A percentile compares a stretch with the other conserved stretches of the same genome.
Evolutionary conservation across 2,329 filamentous ascomycete species (phyloP).

Genomic region (Botrytis deweyae): DNA sequence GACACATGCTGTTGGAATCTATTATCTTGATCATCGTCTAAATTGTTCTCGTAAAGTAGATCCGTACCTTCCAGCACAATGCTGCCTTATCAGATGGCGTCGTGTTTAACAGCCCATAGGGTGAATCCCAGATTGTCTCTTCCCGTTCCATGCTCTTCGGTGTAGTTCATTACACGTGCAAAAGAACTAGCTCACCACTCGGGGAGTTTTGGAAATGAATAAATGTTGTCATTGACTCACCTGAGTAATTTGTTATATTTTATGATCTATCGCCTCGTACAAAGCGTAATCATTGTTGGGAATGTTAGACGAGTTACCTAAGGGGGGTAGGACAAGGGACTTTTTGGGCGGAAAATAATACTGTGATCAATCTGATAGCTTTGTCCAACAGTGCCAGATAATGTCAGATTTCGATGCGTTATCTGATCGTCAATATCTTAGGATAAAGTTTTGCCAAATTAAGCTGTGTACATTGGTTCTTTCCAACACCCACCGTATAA

Average conservation of each 20-base stretch:
- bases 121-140: background rate
- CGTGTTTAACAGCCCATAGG: background rate
- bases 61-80: background rate
- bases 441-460: background rate
- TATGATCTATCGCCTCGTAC: slow-evolving; percentile 13
- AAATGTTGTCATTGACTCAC: slow-evolving; percentile 15
- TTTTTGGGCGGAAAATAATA: background rate
- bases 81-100: background rate
- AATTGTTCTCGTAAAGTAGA: background rate
- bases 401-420: background rate
- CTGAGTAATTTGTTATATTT: slow-evolving; percentile 9
- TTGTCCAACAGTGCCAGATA: background rate
- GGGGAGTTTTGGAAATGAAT: background rate
- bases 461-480: background rate
- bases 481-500: background rate
- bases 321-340: slow-evolving; percentile 9
- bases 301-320: slow-evolving; percentile 6
- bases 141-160: background rate
- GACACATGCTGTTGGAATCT: background rate
- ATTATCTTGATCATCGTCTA: background rate
- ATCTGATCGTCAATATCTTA: background rate
- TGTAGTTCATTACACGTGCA: slow-evolving; percentile 9
- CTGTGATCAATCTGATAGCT: background rate
- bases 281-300: background rate
- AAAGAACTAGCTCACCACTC: background rate